Evolutionary conservation across 805 yeast genomes (phyloP).

Genomic region (Kazachstania psychrophila): DNA sequence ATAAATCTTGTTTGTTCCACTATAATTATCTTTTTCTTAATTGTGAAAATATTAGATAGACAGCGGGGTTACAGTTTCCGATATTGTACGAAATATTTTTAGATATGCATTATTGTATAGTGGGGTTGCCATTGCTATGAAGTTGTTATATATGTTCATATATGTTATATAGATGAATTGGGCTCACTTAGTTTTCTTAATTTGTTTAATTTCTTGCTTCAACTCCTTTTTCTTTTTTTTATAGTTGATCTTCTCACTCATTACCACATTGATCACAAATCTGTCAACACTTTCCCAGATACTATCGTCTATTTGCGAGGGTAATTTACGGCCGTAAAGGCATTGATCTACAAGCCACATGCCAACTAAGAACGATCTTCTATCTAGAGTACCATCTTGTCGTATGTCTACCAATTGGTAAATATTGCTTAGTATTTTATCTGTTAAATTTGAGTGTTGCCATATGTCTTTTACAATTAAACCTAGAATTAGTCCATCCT

Average conservation of each 20-base stretch:
- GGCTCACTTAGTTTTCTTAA: slow-evolving; percentile 1
- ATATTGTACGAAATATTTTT: no score
- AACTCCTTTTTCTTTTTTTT: slow-evolving; percentile 3
- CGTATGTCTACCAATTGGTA: slow-evolving; percentile 65
- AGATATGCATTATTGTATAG: no score
- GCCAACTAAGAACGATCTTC: slow-evolving; percentile 85
- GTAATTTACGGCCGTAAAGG: slow-evolving; percentile 84
- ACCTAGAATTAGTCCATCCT: slow-evolving; percentile 31
- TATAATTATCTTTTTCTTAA: no score
- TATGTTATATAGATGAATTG: no score
- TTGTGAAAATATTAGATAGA: no score
- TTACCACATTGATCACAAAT: slow-evolving; percentile 10
- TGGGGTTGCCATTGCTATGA: no score
- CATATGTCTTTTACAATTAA: slow-evolving; percentile 68
- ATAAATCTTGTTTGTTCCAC: no score
- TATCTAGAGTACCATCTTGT: slow-evolving; percentile 64
- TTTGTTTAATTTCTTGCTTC: slow-evolving; percentile 3
- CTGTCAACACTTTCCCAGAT: slow-evolving; percentile 74
- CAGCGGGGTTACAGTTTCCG: no score
- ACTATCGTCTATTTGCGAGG: slow-evolving; percentile 51
- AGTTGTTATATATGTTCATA: no score
- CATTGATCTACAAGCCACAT: slow-evolving; percentile 98
- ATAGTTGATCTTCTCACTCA: neutral
- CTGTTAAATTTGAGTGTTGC: slow-evolving; percentile 66
- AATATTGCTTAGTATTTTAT: slow-evolving; percentile 47